Evolutionary conservation across 805 yeast species (phyloP), one percentile per base, ranked within the genome.

Genomic region (Blastobotrys parvus): DNA sequence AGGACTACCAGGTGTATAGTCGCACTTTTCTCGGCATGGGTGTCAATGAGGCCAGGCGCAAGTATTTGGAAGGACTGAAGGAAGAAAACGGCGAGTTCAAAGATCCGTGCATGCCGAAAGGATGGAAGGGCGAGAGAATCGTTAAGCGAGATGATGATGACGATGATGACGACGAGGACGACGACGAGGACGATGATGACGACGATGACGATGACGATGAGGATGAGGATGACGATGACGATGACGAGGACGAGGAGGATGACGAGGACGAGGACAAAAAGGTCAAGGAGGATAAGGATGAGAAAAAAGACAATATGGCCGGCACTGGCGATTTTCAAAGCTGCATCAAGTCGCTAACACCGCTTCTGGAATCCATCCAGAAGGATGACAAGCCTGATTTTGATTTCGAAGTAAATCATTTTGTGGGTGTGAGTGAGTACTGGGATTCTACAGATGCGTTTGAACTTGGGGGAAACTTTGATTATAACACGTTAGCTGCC

Each of bases 21-120:
- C 82, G 90, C 34, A 88, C 97, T 0, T 92, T 97, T 97, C 70
- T 92, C 13, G 97, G 97, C 0, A 88, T 86, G 63, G 99, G 99
- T 10, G 97, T 97, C 1, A 89, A 92, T 54, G 88, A 90, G 58
- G 97, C 97, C 3, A 69, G 95, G 35, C 70, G 67, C 44, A 68
- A 96, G 48, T 86, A 82, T 59, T 63, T 86, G 18, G 31, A 41
- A 6, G 35, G 36, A 10, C 25, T 49, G 39, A 38, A 39, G 11
- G 35, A 36, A 22, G 50, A 41, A 23, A 50, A 54, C 15, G 50
- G 58, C 1, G 45, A 48, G 11, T 43, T 82, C 23, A 62, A 68
- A 27, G 96, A 88, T 56, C 95, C 95, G 1, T 89, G 97, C 60
- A 65, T 85, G 51, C 95, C 94, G 0, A 66, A 65, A 39, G 86